phyloP scores from a whole-genome alignment of 768 basidiomycete species.

The Termitomyces sp. region DNA sequence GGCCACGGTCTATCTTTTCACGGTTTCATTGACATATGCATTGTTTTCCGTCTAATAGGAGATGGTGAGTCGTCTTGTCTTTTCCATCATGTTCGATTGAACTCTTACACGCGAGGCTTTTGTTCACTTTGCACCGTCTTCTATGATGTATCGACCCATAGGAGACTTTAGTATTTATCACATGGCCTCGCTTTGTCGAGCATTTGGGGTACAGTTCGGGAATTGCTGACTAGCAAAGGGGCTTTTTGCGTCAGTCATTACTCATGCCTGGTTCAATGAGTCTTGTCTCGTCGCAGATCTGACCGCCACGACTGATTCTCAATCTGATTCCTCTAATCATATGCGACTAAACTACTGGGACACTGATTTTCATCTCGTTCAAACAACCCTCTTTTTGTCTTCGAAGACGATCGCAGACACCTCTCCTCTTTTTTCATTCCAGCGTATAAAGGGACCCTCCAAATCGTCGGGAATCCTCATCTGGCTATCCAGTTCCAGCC shows the following conservation, averaged over 20 bases:
- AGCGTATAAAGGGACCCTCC: not conserved
- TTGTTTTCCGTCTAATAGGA: not conserved
- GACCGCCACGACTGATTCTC: not conserved
- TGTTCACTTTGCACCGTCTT: not conserved
- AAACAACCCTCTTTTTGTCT: conserved; percentile 3
- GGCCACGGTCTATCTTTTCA: not conserved
- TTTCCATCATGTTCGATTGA: not conserved
- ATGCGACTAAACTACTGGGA: not conserved
- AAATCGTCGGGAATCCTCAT: not conserved
- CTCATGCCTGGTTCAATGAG: not conserved
- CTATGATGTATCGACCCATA: not conserved
- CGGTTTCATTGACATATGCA: not conserved
- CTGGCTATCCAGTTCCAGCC: conserved; percentile 5
- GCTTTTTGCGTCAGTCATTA: not conserved
- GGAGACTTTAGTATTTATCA: not conserved
- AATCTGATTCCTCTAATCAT: not conserved
- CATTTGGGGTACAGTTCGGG: not conserved
- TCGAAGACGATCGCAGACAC: not conserved
- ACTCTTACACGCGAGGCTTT: not conserved
- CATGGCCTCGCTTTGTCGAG: not conserved
- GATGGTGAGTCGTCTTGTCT: not conserved
- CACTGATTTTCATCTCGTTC: not conserved
- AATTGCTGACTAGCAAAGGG: not conserved
- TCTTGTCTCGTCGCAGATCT: not conserved
- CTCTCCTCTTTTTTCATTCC: not conserved